phyloP scores from a whole-genome alignment of 2,329 filamentous ascomycete genomes.

The Ascochyta clinopodiicola region DNA sequence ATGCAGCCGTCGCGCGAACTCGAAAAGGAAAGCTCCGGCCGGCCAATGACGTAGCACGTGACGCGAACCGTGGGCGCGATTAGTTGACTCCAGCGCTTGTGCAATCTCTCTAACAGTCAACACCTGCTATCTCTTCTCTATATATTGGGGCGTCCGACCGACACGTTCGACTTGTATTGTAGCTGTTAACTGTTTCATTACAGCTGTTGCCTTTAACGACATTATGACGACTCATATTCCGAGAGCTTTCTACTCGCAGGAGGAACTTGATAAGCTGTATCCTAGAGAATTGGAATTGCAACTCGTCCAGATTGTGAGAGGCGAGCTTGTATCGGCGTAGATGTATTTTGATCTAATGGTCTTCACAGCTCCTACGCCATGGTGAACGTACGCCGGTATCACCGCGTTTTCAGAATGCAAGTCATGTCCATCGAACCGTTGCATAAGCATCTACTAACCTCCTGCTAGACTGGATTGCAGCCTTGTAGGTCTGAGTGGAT shows the following conservation, averaged over 20 bases:
- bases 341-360: constrained; percentile 11
- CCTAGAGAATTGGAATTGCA: constrained; percentile 80
- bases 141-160: not conserved
- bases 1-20: constrained; percentile 6
- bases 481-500: constrained; percentile 33
- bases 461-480: constrained; percentile 38
- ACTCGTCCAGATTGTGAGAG: constrained; percentile 79
- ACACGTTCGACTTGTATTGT: too few species aligned
- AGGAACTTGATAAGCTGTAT: constrained; percentile 83
- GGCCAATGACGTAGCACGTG: constrained; percentile 33
- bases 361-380: constrained; percentile 47
- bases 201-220: not conserved
- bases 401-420: constrained; percentile 83
- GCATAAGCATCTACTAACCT: constrained; percentile 8
- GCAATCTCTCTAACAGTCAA: not conserved
- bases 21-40: constrained; percentile 10
- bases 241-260: constrained; percentile 76
- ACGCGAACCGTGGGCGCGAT: constrained; percentile 13
- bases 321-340: not conserved
- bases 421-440: constrained; percentile 1
- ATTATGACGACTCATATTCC: constrained; percentile 80
- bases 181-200: not conserved
- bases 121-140: not conserved
- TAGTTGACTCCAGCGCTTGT: constrained; percentile 4
- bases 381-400: constrained; percentile 82